Evolutionary conservation across 2,329 filamentous ascomycete genomes (phyloP), one percentile per base, ranked within the genome.

Genomic region (Cytospora paraplurivora): DNA sequence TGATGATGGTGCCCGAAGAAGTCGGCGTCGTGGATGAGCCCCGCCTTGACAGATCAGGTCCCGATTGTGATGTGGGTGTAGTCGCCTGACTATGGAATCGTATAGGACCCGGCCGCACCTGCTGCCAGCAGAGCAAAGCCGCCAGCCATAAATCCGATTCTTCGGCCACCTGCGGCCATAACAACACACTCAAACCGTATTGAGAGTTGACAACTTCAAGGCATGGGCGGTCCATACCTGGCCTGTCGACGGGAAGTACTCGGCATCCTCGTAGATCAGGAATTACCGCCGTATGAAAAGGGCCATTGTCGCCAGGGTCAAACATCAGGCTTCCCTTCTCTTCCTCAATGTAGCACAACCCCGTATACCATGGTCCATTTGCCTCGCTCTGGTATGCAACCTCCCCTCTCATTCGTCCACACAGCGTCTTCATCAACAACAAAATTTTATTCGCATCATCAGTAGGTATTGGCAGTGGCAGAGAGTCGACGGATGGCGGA

Each of bases 121-220:
- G 90, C 73, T 93, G 89, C 91, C 91, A 95, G 72, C 89, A 92
- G 37, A 94, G 80, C 52, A 95, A 76, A 8, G 91, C 91, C 15
- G 91, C 91, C 62, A 93, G 85, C 91, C 91, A 95, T 27, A 88
- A 80, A 69, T 94, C 90, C 68, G 89, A 85, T 70, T 94, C 90
- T 21, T 87, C 84, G 37, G 83, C 76, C 3, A 82, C 81, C 10
- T 85, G 74, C 15, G 91, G 89, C 41, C 88, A 84, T 63, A 95
- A 76, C 60, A 89, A 78, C 51, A 92, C 78, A 67, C 90, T 84
- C 32, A 86, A 74, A 8, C 82, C 82, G 33, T 81, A 80, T 52
- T 84, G 81, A 59, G 82, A 78, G 59, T 80, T 82, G 52, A 79
- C 75, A 12, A 89, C 72, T 69, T 88, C 84, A 4, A 89, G 76